A percentile compares a stretch with the other conserved stretches of the same genome.
These are phyloP conservation scores for Lachnellula hyalina DNA, from an alignment of 2,329 filamentous ascomycete genomes.

Conservation along the genomic window DNA sequence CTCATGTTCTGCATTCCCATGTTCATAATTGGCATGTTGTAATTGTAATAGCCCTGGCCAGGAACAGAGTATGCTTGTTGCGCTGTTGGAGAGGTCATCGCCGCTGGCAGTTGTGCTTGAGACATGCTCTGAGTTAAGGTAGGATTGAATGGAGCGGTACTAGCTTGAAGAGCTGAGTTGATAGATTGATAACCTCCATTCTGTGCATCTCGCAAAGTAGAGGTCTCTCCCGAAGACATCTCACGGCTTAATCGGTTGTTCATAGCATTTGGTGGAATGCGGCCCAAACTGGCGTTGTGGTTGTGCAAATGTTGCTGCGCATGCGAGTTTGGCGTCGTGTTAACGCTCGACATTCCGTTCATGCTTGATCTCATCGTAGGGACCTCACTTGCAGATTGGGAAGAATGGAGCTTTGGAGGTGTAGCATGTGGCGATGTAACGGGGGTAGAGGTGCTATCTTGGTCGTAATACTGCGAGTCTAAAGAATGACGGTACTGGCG, in stretches of 20 bases:
- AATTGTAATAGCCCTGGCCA: slow-evolving; percentile 27
- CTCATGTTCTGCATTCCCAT: slow-evolving; percentile 64
- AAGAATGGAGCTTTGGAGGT: slow-evolving; percentile 74
- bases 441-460: slow-evolving; percentile 21
- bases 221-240: slow-evolving; percentile 37
- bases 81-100: slow-evolving; percentile 24
- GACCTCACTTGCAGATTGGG: slow-evolving; percentile 85
- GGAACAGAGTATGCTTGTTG: slow-evolving; percentile 25
- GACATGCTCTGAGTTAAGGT: slow-evolving; percentile 38
- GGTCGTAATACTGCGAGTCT: slow-evolving; percentile 44
- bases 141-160: slow-evolving; percentile 73
- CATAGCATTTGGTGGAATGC: slow-evolving; percentile 63
- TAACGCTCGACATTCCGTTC: slow-evolving; percentile 24
- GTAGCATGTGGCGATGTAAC: slow-evolving; percentile 49
- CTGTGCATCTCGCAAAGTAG: slow-evolving; percentile 37
- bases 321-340: slow-evolving; percentile 47
- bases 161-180: slow-evolving; percentile 72
- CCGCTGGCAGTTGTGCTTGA: slow-evolving; percentile 23
- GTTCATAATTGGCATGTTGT: slow-evolving; percentile 55
- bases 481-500: slow-evolving; percentile 54
- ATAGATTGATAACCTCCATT: slow-evolving; percentile 52
- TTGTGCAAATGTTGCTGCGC: slow-evolving; percentile 57
- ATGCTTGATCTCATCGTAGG: slow-evolving; percentile 66
- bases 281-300: slow-evolving; percentile 77
- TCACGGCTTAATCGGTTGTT: slow-evolving; percentile 70